A percentile compares a stretch with the other conserved stretches of the same genome.
Conservation (phyloP, 805 yeast genomes). For the Ogataea naganishii region DNA sequence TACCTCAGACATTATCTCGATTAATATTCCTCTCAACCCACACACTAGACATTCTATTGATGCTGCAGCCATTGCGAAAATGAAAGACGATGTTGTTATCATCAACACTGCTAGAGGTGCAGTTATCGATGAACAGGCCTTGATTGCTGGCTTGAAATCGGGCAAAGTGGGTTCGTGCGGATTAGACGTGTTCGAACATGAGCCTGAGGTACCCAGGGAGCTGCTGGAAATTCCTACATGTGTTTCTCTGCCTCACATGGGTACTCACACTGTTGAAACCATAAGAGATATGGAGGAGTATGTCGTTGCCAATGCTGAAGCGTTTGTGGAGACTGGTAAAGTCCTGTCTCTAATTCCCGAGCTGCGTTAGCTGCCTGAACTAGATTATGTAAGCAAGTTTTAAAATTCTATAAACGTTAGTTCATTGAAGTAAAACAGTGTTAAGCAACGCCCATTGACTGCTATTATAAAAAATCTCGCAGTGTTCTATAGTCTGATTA, state of each 20-base stretch:
- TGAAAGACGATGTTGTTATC: slow-evolving; percentile 72
- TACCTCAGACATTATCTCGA: slow-evolving; percentile 59
- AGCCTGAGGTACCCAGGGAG: slow-evolving; percentile 63
- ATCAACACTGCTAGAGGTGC: slow-evolving; percentile 90
- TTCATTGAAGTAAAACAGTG: too few species aligned
- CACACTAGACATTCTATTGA: slow-evolving; percentile 65
- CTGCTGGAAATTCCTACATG: slow-evolving; percentile 56
- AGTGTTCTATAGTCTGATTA: too few species aligned
- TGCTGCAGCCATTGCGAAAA: slow-evolving; percentile 47
- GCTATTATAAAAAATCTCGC: too few species aligned
- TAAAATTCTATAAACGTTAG: too few species aligned
- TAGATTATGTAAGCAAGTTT: too few species aligned
- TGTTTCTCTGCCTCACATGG: slow-evolving; percentile 83
- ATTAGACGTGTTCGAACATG: slow-evolving; percentile 67
- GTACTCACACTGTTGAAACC: slow-evolving; percentile 72
- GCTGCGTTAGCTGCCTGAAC: too few species aligned
- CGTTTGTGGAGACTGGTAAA: slow-evolving; percentile 55
- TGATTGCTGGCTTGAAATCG: slow-evolving; percentile 44
- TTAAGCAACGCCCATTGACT: too few species aligned
- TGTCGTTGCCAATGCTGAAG: slow-evolving; percentile 58
- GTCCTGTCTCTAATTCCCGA: slow-evolving; percentile 81
- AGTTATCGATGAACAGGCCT: slow-evolving; percentile 57
- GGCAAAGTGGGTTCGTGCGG: slow-evolving; percentile 67
- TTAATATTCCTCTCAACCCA: slow-evolving; percentile 70
- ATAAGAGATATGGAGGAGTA: slow-evolving; percentile 72